Percentiles rank a stretch among this genome's conserved stretches.
Conservation (phyloP, 2,329 filamentous ascomycete genomes). For the Diplodia scrobiculata region DNA sequence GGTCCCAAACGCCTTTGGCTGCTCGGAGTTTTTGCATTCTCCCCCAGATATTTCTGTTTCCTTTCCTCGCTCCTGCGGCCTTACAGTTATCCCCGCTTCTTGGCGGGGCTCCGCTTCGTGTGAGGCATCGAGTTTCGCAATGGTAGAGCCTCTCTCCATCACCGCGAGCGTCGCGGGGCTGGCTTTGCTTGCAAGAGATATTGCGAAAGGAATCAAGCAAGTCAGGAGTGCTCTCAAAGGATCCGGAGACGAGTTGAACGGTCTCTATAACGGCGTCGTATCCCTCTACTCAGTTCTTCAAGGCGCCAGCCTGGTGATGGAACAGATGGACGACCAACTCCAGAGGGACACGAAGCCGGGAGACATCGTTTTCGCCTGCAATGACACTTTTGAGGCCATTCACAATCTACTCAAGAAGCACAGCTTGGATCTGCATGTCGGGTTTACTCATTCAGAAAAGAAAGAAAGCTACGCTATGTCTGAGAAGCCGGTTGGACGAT, state of each 20-base stretch:
- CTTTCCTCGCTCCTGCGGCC: not conserved
- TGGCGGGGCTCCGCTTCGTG: not conserved
- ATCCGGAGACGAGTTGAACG: not conserved
- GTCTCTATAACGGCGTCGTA: not conserved
- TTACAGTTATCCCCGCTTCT: not conserved
- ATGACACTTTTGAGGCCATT: not conserved
- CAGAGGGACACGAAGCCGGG: not conserved
- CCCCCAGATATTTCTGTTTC: not conserved
- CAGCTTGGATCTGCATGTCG: not conserved
- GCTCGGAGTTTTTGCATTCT: not conserved
- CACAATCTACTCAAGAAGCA: not conserved
- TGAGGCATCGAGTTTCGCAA: not conserved
- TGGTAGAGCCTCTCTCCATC: conserved; percentile 11
- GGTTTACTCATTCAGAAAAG: not conserved
- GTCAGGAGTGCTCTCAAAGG: not conserved
- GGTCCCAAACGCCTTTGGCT: no score
- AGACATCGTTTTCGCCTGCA: not conserved
- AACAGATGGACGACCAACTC: not conserved
- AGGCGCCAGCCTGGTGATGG: conserved; percentile 3
- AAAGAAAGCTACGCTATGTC: not conserved
- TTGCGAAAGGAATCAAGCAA: conserved; percentile 6
- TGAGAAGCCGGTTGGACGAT: not conserved
- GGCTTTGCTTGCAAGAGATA: not conserved
- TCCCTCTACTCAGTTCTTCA: not conserved
- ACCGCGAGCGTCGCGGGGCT: conserved; percentile 6